Percentiles rank a stretch among this genome's conserved stretches.
These are phyloP conservation scores for Hippophae gyantsensis DNA, from an alignment of 306 rosid genomes.

Conservation along the genomic window DNA sequence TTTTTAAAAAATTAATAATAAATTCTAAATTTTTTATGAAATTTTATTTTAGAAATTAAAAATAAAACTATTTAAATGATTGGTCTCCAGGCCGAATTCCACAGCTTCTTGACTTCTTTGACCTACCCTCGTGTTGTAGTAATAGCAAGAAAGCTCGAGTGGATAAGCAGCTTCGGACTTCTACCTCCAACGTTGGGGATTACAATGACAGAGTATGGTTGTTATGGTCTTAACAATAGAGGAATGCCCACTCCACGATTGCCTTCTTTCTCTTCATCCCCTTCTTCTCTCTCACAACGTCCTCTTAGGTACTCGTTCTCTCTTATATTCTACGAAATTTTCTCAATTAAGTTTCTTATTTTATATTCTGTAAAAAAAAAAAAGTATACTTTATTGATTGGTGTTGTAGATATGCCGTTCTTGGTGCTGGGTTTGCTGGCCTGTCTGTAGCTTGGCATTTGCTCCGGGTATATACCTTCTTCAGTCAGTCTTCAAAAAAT, in stretches of 20 bases:
- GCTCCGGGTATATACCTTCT: conserved; percentile 30
- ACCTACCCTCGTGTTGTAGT: no score
- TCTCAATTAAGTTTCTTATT: background rate
- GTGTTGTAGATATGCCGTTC: conserved; percentile 55
- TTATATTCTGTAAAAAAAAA: background rate
- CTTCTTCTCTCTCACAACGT: background rate
- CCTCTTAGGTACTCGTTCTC: conserved; percentile 1
- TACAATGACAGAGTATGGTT: background rate
- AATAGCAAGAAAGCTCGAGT: no score
- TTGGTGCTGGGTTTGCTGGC: conserved; percentile 98
- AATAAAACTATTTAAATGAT: no score
- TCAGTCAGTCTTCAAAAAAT: background rate
- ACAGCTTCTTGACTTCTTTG: no score
- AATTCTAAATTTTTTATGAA: no score
- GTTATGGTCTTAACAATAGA: background rate
- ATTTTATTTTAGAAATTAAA: no score
- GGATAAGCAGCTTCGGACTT: no score
- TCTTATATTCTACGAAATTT: background rate
- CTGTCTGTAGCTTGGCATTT: conserved; percentile 81
- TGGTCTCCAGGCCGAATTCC: no score
- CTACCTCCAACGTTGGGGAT: no score
- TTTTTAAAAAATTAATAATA: no score
- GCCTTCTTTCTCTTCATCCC: background rate
- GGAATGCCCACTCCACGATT: background rate
- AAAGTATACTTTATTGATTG: background rate